A percentile compares a stretch with the other conserved stretches of the same genome.
Evolutionary conservation across 2,329 filamentous ascomycete species (phyloP).

Genomic region (Aspergillus sclerotialis): DNA sequence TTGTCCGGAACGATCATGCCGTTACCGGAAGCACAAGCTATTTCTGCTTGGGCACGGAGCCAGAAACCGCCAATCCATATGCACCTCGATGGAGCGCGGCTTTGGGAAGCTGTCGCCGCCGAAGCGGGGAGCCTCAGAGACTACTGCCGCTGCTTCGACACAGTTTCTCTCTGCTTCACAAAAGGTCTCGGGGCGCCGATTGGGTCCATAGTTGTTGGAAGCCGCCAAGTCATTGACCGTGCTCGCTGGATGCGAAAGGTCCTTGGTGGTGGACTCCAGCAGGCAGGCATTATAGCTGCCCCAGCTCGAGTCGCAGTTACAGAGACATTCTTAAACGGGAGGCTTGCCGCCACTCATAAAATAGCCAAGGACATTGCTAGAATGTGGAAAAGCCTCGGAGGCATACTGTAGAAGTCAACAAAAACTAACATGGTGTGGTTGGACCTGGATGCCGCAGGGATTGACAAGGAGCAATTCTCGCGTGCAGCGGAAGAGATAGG

Average conservation of each 20-base stretch:
- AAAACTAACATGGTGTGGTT: conserved; percentile 33
- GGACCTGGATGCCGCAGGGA: neutral
- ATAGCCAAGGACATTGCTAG: conserved; percentile 51
- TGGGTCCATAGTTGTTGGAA: conserved; percentile 60
- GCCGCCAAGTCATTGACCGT: conserved; percentile 47
- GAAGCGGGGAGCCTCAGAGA: conserved; percentile 57
- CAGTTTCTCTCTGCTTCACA: conserved; percentile 63
- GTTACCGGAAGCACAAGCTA: conserved; percentile 57
- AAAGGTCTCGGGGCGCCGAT: conserved; percentile 72
- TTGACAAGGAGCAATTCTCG: no score
- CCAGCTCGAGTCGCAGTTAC: conserved; percentile 65
- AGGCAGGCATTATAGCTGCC: conserved; percentile 64
- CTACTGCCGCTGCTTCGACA: conserved; percentile 60
- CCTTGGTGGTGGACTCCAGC: conserved; percentile 67
- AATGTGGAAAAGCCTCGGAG: conserved; percentile 59
- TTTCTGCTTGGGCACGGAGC: conserved; percentile 57
- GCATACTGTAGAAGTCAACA: conserved; percentile 55
- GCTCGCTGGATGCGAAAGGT: conserved; percentile 64
- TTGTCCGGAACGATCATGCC: conserved; percentile 68
- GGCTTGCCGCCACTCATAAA: conserved; percentile 49
- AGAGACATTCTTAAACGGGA: conserved; percentile 61
- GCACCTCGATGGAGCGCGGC: conserved; percentile 68
- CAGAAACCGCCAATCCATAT: conserved; percentile 56
- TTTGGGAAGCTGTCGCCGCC: conserved; percentile 68
- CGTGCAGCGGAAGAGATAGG: no score